A percentile compares a stretch with the other conserved stretches of the same genome.
phyloP scores from a whole-genome alignment of 441 rosid genomes.

The Cnidoscolus chayamansa region DNA sequence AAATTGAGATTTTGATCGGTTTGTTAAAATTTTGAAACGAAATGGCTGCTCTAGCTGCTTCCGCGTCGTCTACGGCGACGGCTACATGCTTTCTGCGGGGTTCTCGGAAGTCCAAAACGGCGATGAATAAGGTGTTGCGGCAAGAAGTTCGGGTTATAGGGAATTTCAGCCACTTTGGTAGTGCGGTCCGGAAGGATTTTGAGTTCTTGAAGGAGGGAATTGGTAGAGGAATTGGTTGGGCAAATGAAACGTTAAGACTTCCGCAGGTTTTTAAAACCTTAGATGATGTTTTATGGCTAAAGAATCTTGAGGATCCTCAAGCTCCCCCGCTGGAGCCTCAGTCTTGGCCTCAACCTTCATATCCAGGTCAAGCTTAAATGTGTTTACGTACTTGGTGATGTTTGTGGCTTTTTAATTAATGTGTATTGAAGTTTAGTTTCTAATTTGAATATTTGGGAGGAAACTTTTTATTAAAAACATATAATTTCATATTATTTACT shows the following conservation, averaged over 20 bases:
- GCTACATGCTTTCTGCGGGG: conserved; percentile 25
- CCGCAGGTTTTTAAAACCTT: conserved; percentile 55
- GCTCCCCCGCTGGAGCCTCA: conserved; percentile 37
- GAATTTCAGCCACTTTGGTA: conserved; percentile 58
- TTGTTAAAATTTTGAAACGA: neutral
- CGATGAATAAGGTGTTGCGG: conserved; percentile 33
- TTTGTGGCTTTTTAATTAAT: neutral
- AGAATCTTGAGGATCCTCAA: conserved; percentile 60
- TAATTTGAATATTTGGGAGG: neutral
- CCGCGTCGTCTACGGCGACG: conserved; percentile 36
- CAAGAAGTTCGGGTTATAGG: conserved; percentile 36
- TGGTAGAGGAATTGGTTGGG: conserved; percentile 62
- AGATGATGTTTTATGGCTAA: conserved; percentile 71
- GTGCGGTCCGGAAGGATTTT: conserved; percentile 59
- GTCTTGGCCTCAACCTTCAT: conserved; percentile 69
- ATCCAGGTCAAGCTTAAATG: conserved; percentile 51
- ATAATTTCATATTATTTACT: neutral
- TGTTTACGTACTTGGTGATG: neutral
- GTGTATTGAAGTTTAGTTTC: neutral
- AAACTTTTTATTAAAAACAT: neutral
- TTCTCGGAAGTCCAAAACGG: conserved; percentile 27
- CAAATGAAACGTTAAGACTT: conserved; percentile 54
- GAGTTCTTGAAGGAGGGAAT: conserved; percentile 55
- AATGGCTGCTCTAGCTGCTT: conserved; percentile 19
- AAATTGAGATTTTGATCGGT: neutral